A percentile compares a stretch with the other conserved stretches of the same genome.
Evolutionary conservation across 345 rosid genomes (phyloP).

Genomic region (Lumnitzera racemosa): DNA sequence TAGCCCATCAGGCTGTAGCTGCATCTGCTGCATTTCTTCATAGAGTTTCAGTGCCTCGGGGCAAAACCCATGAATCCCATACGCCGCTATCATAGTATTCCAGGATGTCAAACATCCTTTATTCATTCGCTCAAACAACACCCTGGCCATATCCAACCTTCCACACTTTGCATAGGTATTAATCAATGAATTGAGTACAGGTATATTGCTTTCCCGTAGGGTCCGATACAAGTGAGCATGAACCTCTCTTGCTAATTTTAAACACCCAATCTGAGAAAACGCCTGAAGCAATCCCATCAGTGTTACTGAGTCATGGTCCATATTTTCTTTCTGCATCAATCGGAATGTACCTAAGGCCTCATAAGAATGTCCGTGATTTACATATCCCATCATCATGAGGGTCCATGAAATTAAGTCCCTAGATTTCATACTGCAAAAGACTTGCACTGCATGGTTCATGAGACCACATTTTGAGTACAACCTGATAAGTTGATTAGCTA

Average conservation of each 20-base stretch:
- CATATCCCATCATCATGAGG: conserved; percentile 20
- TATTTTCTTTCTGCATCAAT: too few species aligned
- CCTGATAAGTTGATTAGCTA: conserved; percentile 21
- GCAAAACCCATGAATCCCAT: conserved; percentile 25
- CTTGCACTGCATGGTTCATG: conserved; percentile 12
- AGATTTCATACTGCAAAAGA: conserved; percentile 15
- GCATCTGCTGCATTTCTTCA: conserved; percentile 15
- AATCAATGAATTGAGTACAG: conserved; percentile 22
- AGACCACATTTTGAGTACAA: conserved; percentile 22
- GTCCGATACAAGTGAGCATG: too few species aligned
- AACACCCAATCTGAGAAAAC: too few species aligned
- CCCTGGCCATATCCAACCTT: conserved; percentile 19
- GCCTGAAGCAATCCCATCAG: too few species aligned
- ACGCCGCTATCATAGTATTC: too few species aligned
- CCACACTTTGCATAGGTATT: conserved; percentile 28
- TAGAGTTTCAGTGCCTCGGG: conserved; percentile 21
- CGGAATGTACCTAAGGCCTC: too few species aligned
- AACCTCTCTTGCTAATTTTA: too few species aligned
- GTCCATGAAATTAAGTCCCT: conserved; percentile 29
- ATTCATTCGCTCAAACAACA: conserved; percentile 17
- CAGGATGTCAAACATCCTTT: conserved; percentile 1
- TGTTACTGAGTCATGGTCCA: too few species aligned
- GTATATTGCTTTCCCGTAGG: background rate
- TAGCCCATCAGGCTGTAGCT: conserved; percentile 19
- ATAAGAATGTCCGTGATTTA: too few species aligned